phyloP scores from a whole-genome alignment of 768 basidiomycete species.

The Collybiopsis luxurians region DNA sequence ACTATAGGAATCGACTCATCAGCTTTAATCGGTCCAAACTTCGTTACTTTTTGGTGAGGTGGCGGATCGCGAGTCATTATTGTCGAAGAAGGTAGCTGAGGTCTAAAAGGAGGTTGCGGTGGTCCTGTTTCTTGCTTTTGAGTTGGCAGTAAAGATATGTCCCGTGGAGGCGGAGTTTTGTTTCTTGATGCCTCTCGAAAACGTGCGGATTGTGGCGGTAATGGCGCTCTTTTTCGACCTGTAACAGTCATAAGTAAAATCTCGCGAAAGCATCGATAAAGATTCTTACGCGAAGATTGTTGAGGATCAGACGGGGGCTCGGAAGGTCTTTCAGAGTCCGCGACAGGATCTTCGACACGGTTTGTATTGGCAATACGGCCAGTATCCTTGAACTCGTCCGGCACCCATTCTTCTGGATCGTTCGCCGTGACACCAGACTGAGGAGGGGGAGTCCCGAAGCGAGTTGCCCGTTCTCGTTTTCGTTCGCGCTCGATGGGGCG shows the following conservation, averaged over 20 bases:
- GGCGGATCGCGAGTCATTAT: not conserved
- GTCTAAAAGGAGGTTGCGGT: not conserved
- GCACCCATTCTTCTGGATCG: conserved; percentile 6
- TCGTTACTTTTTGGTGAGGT: conserved; percentile 1
- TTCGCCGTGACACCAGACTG: not conserved
- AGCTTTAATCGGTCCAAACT: not conserved
- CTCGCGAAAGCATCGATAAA: not conserved
- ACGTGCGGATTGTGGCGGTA: conserved; percentile 41
- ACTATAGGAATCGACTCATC: conserved; percentile 12
- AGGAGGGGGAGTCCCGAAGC: conserved; percentile 4
- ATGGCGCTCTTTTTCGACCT: conserved; percentile 40
- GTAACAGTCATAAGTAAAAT: conserved; percentile 10
- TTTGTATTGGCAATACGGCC: not conserved
- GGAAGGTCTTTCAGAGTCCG: not conserved
- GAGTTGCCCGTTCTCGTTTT: conserved; percentile 8
- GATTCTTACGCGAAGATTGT: conserved; percentile 2
- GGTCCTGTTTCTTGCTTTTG: not conserved
- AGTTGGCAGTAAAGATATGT: not conserved
- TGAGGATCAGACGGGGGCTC: not conserved
- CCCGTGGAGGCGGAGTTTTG: not conserved
- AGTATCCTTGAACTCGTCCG: conserved; percentile 6
- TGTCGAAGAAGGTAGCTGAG: not conserved
- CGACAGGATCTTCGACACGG: not conserved
- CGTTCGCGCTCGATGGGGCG: conserved; percentile 20
- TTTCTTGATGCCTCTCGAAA: conserved; percentile 27